A percentile compares a stretch with the other conserved stretches of the same genome.
Evolutionary conservation across 2,329 filamentous ascomycete species (phyloP).

Genomic region (Aspergillus latus): DNA sequence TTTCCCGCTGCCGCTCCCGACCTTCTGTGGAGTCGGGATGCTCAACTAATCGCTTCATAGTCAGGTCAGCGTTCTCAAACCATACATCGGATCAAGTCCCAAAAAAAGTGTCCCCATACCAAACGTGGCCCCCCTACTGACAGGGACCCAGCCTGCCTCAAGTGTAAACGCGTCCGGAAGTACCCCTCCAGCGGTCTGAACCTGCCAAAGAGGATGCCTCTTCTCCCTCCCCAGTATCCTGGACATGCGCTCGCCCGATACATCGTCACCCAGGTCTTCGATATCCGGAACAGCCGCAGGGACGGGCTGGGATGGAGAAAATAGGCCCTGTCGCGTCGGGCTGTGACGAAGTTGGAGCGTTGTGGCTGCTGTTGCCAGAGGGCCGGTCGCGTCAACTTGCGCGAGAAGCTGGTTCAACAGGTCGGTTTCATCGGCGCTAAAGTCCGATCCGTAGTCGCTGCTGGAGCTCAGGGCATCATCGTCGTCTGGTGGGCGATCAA

Average conservation of each 20-base stretch:
- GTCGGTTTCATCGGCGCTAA: constrained; percentile 58
- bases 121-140: constrained; percentile 29
- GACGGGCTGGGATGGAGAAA: not conserved
- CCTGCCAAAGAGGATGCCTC: constrained; percentile 33
- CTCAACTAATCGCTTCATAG: constrained; percentile 62
- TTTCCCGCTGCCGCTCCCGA: constrained; percentile 33
- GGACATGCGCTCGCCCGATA: constrained; percentile 40
- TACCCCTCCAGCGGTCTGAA: constrained; percentile 14
- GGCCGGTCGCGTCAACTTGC: constrained; percentile 37
- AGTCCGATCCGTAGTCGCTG: constrained; percentile 66
- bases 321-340: constrained; percentile 16
- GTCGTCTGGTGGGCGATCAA: constrained; percentile 16
- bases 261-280: constrained; percentile 39
- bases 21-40: constrained; percentile 41
- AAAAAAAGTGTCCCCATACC: constrained; percentile 36
- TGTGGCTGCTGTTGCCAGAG: constrained; percentile 12
- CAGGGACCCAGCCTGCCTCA: constrained; percentile 29
- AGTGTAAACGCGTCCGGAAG: constrained; percentile 20
- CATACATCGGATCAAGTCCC: not conserved
- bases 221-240: constrained; percentile 44
- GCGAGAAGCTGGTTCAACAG: constrained; percentile 54
- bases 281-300: constrained; percentile 36
- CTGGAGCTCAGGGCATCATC: constrained; percentile 11
- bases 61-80: constrained; percentile 56
- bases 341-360: not conserved